Base-by-base conservation (phyloP, 139 green algal genomes). In the Asterochloris sp. region DNA sequence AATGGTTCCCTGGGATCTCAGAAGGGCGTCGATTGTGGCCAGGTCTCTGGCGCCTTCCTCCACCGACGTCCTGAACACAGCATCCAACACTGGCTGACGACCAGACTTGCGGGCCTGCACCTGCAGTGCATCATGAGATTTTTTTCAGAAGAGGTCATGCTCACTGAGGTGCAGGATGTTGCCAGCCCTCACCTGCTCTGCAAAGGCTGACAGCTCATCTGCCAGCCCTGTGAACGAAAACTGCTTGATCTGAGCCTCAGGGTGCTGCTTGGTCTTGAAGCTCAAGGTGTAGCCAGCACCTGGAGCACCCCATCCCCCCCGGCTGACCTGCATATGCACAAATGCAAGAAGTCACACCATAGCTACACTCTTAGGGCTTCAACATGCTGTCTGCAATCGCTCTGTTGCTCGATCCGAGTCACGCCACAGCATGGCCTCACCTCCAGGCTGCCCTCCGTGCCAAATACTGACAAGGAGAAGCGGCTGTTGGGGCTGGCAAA, bases 381-480 rank as follows among this genome's bases (percentile, higher is more conserved):
- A 26, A 77, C 17, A 28, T 10, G 27, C 11, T 38, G 24, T 62
- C 29, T 16, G 29, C 12, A 12, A n/a, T 26, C 0, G 26, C 0
- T n/a, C 29, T 54, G 38, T 54, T 54, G 38, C 38, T 54, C n/a
- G 38, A 6, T 54, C 38, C 6, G 38, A 54, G 38, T 54, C 38
- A 54, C 38, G 38, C 38, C 38, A 54, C 38, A 54, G 38, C 38
- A 54, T 6, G 38, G 38, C 38, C 66, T 12, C 69, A 91, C 85
- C 86, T 92, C 83, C 62, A 90, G 69, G 15, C 69, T 82, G 54
- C 89, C 89, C 21, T 79, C 62, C 10, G 75, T 86, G 69, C 86
- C 89, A 29, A 84, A 69, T n/a, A 86, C 82, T 24, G 71, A 82
- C 77, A 92, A 79, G 28, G 82, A 86, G 17, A 85, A 84, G 66